Evolutionary conservation across 192 early-diverging fungal species (phyloP).

Genomic region (Coemansia sp.): DNA sequence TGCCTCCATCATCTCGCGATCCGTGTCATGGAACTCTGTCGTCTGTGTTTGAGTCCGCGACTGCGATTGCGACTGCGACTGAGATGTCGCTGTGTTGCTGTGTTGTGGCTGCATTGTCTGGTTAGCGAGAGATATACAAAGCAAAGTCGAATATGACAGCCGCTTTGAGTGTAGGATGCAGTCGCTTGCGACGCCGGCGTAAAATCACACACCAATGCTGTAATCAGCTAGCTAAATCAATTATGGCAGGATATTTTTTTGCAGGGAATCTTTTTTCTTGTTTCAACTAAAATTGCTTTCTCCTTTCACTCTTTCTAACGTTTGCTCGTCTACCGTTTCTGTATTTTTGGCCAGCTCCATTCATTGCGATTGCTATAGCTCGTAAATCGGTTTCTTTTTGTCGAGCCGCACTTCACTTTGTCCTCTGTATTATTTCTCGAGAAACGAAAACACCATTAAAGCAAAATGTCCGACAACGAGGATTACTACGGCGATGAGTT

Average conservation of each 20-base stretch:
- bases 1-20: conserved; percentile 31
- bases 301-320: no score
- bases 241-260: conserved; percentile 17
- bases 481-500: conserved; percentile 16
- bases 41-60: conserved; percentile 1
- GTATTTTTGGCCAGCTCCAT: neutral
- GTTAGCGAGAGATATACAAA: neutral
- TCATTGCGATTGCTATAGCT: neutral
- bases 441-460: neutral
- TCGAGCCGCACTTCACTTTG: neutral
- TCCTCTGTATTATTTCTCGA: neutral
- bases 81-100: conserved; percentile 8
- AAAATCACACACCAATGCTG: no score
- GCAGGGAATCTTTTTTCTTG: neutral
- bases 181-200: no score
- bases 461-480: conserved; percentile 44
- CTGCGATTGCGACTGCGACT: neutral
- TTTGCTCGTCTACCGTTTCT: neutral
- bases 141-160: no score
- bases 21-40: conserved; percentile 30
- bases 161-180: no score
- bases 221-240: neutral
- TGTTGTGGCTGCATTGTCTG: conserved; percentile 13
- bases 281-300: neutral
- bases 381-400: neutral